Base-by-base conservation (phyloP, 306 rosid species). In the Mimosa pudica region DNA sequence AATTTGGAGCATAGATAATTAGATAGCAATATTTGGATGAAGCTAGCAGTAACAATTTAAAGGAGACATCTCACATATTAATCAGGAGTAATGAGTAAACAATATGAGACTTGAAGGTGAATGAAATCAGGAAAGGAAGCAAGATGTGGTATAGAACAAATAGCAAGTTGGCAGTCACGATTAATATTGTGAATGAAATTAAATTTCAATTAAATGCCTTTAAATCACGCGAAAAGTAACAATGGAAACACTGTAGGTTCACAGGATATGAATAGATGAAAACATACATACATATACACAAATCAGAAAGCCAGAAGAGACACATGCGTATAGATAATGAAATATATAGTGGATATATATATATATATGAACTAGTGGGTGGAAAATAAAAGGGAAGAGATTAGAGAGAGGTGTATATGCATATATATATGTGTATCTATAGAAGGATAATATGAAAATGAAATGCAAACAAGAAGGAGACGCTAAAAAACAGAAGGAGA, bases 221-320 rank as follows among this genome's bases (percentile, higher is more conserved):
- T 74, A 83, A 61, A 4, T 65, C 71, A 79, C 73, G 79, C 73
- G 30, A 82, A 47, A 48, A 82, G 80, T 79, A 70, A 9, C 66
- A 82, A 85, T 78, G 80, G 62, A 6, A 66, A 0, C 12, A 66
- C 71, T 66, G 71, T 66, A 8, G 71, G 44, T 38, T 66, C 71
- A 66, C 71, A 66, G 49, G 71, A 63, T 13, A 61, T 5, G 16
- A 32, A 61, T 61, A 30, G 30, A 60, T 49, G 5, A 16, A 51
- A 11, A 14, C 57, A 51, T 51, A 51, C 13, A 49, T 12, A 49
- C 5, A 51, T 10, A 49, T 12, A 49, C 5, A 14, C 7, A 51
- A 17, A 51, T 30, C 3, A 30, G 38, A 30, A 10, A 24, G 13
- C 14, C 65, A 20, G 38, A 60, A 30, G 67, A 61, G 17, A 30